Base-by-base conservation (phyloP, 192 early-diverging fungal genomes). In the Backusella parvicylindrica region DNA sequence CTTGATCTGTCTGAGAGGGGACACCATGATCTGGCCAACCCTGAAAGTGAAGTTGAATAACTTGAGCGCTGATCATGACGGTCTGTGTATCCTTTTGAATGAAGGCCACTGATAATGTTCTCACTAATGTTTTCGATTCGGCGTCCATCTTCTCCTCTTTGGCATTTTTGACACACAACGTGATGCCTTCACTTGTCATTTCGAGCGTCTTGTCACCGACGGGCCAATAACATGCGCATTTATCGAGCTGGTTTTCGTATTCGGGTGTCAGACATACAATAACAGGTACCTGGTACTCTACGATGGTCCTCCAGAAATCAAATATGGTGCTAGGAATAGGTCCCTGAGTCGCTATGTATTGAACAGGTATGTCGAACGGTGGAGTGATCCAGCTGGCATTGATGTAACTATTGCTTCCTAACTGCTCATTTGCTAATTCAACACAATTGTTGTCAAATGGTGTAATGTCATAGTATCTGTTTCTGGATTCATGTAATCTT, bases 261-360 rank as follows among this genome's bases (percentile, higher is more conserved):
- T 95, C 94, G 9, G 83, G 79, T 6, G 96, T 96, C 72, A 99
- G 82, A 90, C 96, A 96, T 2, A 97, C 95, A 72, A 99, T 89
- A 7, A 99, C 89, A 2, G 82, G 74, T 3, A 85, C 77, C 35
- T 86, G 74, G 40, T 96, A 91, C 77, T 99, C 94, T 86, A 89
- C 88, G 5, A 94, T 84, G 95, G 97, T 95, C 75, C 85, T 85
- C 97, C 97, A 99, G 80, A 99, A 98, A 69, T 94, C 95, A 31
- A 81, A 71, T 28, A 90, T 80, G 0, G 96, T 97, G 12, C 83
- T 81, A 0, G 84, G 86, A 47, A 97, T 75, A 8, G 97, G 97
- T 0, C 95, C 97, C 77, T 99, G 97, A 11, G 94, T 89, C 0
- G 92, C 91, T 80, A 99, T 98, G 73, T 96, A 99, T 18, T 76